Base-by-base conservation (phyloP, 345 rosid species). In the Rhizophora apiculata region DNA sequence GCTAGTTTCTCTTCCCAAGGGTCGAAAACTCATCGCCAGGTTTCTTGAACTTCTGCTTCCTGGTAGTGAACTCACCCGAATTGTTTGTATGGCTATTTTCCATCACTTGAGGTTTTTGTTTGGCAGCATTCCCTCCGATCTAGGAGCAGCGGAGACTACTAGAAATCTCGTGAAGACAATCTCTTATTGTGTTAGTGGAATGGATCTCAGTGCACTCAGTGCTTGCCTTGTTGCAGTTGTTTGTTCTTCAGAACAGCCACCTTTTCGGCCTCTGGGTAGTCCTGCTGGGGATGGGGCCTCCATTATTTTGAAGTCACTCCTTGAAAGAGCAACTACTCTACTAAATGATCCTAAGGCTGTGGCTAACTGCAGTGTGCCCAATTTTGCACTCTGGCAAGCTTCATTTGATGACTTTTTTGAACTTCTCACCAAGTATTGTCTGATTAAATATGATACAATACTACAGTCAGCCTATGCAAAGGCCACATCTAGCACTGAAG, bases 191-290 rank as follows among this genome's bases (percentile, higher is more conserved):
- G 84, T 95, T 52, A 79, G 74, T 65, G 84, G 84, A 51, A 95
- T 95, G 99, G 96, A 95, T 72, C 87, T 92, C 20, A 89, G 85
- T 68, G 88, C 99, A 43, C 83, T 95, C 19, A 86, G 99, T 70
- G 93, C 89, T 34, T 95, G 99, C 80, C 96, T 95, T 68, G 96
- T 92, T 57, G 97, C 99, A 27, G 96, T 95, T 71, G 99, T 95
- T 71, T 95, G 99, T 73, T 95, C 99, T 36, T 85, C 87, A 24
- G 99, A 95, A 79, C 97, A 92, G 84, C 99, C 99, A 1, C 99
- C 98, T 13, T 90, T 96, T 43, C 84, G 99, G 15, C 99, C 99
- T 52, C 79, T 92, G 57, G 96, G 99, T 67, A 90, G 96, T 67
- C 75, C 93, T 51, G 83, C 94, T 3, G 99, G 99, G 2, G 94